These are phyloP conservation scores for Artemisia annua DNA, from an alignment of 129 eudicot species.

Conservation along the genomic window DNA sequence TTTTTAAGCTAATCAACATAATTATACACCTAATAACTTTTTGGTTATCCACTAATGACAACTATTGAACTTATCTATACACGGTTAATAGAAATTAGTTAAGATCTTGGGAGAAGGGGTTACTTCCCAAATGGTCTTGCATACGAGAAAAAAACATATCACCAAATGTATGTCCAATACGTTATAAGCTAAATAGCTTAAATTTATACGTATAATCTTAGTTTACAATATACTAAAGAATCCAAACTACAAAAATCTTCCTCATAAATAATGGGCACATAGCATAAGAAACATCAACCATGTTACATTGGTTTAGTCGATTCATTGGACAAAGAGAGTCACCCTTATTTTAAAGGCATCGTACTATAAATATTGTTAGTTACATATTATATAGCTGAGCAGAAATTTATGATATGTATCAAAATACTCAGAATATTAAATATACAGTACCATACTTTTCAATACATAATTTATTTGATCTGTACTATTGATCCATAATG, in stretches of 20 bases:
- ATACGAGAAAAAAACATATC: neutral
- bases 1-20: too few relatives aligned
- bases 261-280: neutral
- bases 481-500: neutral
- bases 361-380: neutral
- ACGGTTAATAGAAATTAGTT: neutral
- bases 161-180: too few relatives aligned
- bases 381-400: neutral
- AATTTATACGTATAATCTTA: too few relatives aligned
- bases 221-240: neutral
- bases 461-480: neutral
- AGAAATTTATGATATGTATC: neutral
- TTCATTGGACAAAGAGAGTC: neutral
- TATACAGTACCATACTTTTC: too few relatives aligned
- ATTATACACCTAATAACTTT: too few relatives aligned
- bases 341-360: neutral
- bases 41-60: too few relatives aligned
- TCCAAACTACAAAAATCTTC: neutral
- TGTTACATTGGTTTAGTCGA: neutral
- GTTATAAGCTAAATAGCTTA: neutral
- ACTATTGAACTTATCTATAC: too few relatives aligned
- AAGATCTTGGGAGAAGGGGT: neutral
- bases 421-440: neutral
- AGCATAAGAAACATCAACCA: constrained; percentile 17
- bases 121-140: constrained; percentile 1